Conservation (phyloP, 1,284 basidiomycete species). For the Coniferiporia sulphurascens region DNA sequence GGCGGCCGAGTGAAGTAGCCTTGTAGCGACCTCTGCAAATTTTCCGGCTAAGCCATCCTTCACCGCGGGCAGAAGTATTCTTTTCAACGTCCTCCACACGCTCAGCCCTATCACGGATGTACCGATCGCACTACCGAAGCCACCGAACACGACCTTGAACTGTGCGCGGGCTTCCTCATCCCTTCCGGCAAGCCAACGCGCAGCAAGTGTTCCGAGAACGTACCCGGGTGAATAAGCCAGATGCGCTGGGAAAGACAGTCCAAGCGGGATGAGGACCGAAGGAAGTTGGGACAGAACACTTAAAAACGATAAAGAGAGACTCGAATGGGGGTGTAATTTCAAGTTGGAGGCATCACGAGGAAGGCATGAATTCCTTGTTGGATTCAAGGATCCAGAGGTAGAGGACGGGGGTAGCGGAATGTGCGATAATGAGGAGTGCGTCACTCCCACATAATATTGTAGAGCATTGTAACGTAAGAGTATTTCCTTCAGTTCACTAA, state of each 20-base stretch:
- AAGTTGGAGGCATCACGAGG: constrained; percentile 33
- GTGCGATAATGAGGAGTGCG: constrained; percentile 45
- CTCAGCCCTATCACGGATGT: background rate
- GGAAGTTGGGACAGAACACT: constrained; percentile 36
- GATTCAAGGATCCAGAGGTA: constrained; percentile 26
- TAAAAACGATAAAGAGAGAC: constrained; percentile 37
- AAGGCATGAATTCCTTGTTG: background rate
- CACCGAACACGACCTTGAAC: constrained; percentile 43
- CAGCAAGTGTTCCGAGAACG: constrained; percentile 36
- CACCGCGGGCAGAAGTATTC: background rate
- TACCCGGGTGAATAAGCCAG: constrained; percentile 45
- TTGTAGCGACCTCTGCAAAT: background rate
- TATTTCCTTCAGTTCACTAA: constrained; percentile 35
- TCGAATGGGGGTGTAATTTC: constrained; percentile 34
- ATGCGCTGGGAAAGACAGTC: constrained; percentile 36
- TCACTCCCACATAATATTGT: constrained; percentile 47
- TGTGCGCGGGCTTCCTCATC: constrained; percentile 48
- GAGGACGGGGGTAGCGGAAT: constrained; percentile 26
- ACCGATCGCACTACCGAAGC: constrained; percentile 8
- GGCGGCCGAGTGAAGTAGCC: background rate
- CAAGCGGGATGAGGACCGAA: constrained; percentile 41
- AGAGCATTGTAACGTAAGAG: constrained; percentile 58
- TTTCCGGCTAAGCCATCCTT: background rate
- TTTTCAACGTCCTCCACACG: background rate
- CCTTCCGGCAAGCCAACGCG: constrained; percentile 35